These are phyloP conservation scores for Stenogyne calaminthoides DNA, from an alignment of 305 asterid genomes.

Conservation along the genomic window DNA sequence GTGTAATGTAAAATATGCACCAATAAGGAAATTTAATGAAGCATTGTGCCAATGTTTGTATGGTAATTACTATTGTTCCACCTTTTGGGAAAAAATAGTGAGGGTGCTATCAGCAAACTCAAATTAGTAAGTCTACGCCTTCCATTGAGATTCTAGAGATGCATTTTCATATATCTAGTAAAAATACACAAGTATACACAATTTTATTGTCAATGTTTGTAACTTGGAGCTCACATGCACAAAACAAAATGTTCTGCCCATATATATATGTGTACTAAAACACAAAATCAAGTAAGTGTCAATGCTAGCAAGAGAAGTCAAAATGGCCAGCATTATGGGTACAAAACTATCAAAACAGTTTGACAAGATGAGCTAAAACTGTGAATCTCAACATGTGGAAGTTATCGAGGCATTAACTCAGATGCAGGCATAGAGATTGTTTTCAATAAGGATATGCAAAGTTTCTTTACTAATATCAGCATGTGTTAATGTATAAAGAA, in stretches of 20 bases:
- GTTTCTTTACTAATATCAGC: background rate
- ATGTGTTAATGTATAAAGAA: background rate
- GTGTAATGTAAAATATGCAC: background rate
- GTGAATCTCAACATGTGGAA: background rate
- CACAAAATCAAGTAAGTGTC: background rate
- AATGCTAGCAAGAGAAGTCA: background rate
- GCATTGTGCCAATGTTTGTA: constrained; percentile 23
- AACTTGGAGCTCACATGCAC: constrained; percentile 1
- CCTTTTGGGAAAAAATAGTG: constrained; percentile 28
- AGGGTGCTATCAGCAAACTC: constrained; percentile 49
- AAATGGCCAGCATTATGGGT: background rate
- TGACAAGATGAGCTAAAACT: background rate
- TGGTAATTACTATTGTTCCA: constrained; percentile 53
- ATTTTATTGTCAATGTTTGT: background rate
- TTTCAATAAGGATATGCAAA: background rate
- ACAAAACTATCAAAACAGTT: background rate
- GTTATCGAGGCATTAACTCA: background rate
- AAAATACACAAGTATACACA: background rate
- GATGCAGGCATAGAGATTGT: background rate
- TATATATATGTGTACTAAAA: background rate
- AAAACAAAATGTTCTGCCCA: background rate
- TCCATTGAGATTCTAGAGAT: constrained; percentile 43
- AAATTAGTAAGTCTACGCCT: constrained; percentile 28
- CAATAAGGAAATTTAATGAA: constrained; percentile 9
- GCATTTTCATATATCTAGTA: background rate